Base-by-base conservation (phyloP, 192 early-diverging fungal genomes). In the Gigaspora rosea region DNA sequence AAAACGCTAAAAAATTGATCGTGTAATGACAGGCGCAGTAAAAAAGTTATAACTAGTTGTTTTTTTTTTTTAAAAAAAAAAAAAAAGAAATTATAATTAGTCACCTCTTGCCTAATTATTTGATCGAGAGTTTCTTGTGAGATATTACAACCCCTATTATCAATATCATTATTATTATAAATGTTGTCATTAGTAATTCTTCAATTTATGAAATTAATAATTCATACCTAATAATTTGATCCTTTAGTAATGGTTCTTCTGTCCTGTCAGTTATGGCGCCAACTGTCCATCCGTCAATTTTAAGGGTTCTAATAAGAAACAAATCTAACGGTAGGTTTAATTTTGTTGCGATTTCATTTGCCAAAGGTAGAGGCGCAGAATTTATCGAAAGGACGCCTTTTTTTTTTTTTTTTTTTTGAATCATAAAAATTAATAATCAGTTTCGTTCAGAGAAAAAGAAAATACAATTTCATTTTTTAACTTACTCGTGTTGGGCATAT, bases 61-160 rank as follows among this genome's bases (percentile, higher is more conserved):
- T 27, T 27, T 1, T 27, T 27, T 27, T 27, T 27, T 27, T 27
- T 27, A 27, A 27, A 0, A 27, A 27, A 27, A 27, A 27, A 27
- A 27, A 27, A 27, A 27, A 27, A 27, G 27, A 27, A 27, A 41
- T 33, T 46, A 41, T 15, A 35, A 35, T 41, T 13, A 41, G 10
- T 56, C 36, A 72, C 71, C 52, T 72, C 71, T 20, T 56, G 32
- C 16, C 12, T 35, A 18, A 72, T 18, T 52, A 57, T 9, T 18
- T 52, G 8, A 18, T 54, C 32, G 18, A 72, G n/a, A 5, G 13
- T 35, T 41, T 72, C 52, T 41, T 72, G 51, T 12, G 71, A 8
- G 41, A 72, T 72, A 72, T 72, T 33, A 6, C 71, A 52, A n/a
- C 71, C 71, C 54, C 71, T 72, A 70, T 27, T 32, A 72, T 33